Conservation (phyloP, 2,329 filamentous ascomycete genomes). For the Stagonosporopsis cucurbitacearum region DNA sequence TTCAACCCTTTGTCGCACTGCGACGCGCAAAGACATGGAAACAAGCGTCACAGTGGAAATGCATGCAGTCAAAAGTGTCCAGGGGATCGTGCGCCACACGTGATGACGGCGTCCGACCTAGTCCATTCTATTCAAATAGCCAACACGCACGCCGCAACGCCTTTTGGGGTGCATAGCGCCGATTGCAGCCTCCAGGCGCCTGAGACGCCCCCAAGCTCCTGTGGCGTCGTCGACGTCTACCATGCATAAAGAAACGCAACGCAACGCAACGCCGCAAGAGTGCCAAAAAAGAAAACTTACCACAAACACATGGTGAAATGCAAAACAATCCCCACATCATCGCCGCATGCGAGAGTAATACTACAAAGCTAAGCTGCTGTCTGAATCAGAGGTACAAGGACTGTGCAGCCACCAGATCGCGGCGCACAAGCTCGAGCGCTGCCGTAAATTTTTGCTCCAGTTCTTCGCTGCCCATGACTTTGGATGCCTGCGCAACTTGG, state of each 20-base stretch:
- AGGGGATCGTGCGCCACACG: constrained; percentile 35
- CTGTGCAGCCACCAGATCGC: constrained; percentile 94
- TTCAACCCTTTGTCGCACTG: constrained; percentile 10
- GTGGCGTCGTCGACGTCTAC: constrained; percentile 23
- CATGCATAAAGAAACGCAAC: constrained; percentile 21
- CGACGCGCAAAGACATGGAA: constrained; percentile 10
- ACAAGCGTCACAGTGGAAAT: background rate
- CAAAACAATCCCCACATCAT: constrained; percentile 14
- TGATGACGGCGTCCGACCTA: constrained; percentile 33
- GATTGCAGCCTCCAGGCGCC: constrained; percentile 26
- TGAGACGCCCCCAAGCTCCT: constrained; percentile 24
- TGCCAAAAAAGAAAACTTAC: constrained; percentile 28
- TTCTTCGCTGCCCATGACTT: constrained; percentile 98
- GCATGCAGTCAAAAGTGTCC: background rate
- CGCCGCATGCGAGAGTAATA: constrained; percentile 14
- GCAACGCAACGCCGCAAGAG: constrained; percentile 24
- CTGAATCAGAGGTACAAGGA: constrained; percentile 75
- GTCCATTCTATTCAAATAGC: constrained; percentile 40
- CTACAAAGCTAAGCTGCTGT: constrained; percentile 5
- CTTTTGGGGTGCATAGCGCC: constrained; percentile 22
- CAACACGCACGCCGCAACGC: constrained; percentile 21
- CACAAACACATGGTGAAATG: constrained; percentile 18
- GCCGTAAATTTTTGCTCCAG: constrained; percentile 90
- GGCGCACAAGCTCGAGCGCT: constrained; percentile 81
- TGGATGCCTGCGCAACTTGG: constrained; percentile 93